These are phyloP conservation scores for Calonectria henricotiae DNA, from an alignment of 2,329 filamentous ascomycete genomes.

Conservation along the genomic window DNA sequence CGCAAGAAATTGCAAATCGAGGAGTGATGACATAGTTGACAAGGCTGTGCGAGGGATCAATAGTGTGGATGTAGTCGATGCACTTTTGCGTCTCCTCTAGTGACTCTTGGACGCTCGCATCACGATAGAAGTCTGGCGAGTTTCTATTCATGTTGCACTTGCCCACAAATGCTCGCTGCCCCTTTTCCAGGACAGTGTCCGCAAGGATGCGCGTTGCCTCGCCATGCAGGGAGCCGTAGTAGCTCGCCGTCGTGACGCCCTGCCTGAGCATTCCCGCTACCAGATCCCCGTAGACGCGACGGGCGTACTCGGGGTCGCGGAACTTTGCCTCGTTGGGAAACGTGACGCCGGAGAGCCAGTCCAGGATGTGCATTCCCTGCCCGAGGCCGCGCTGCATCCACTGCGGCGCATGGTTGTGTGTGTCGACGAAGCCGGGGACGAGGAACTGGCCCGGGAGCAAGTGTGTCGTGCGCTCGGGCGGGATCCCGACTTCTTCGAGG, in stretches of 20 bases:
- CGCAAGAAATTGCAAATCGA: slow-evolving; percentile 76
- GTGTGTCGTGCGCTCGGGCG: slow-evolving; percentile 4
- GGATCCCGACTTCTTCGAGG: slow-evolving; percentile 38
- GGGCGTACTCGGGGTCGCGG: slow-evolving; percentile 68
- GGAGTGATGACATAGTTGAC: slow-evolving; percentile 71
- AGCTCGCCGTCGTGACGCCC: slow-evolving; percentile 75
- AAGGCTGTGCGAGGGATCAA: slow-evolving; percentile 64
- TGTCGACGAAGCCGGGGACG: slow-evolving; percentile 76
- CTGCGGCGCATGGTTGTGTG: slow-evolving; percentile 78
- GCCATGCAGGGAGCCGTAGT: slow-evolving; percentile 73
- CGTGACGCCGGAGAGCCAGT: slow-evolving; percentile 76
- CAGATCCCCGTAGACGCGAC: slow-evolving; percentile 66
- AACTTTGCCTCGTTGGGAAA: slow-evolving; percentile 78
- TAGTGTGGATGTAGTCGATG: slow-evolving; percentile 63
- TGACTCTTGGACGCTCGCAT: slow-evolving; percentile 64
- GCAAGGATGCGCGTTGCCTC: slow-evolving; percentile 73
- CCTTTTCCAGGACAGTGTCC: slow-evolving; percentile 67
- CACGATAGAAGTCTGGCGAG: slow-evolving; percentile 70
- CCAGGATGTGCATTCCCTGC: slow-evolving; percentile 69
- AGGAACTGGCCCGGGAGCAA: slow-evolving; percentile 67
- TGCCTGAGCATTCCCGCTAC: slow-evolving; percentile 74
- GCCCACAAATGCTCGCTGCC: slow-evolving; percentile 74
- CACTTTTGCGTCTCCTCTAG: slow-evolving; percentile 67
- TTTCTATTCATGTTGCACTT: slow-evolving; percentile 77
- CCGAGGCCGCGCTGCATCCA: slow-evolving; percentile 67